Base-by-base conservation (phyloP, 140 eudicot species). In the Stevia rebaudiana region DNA sequence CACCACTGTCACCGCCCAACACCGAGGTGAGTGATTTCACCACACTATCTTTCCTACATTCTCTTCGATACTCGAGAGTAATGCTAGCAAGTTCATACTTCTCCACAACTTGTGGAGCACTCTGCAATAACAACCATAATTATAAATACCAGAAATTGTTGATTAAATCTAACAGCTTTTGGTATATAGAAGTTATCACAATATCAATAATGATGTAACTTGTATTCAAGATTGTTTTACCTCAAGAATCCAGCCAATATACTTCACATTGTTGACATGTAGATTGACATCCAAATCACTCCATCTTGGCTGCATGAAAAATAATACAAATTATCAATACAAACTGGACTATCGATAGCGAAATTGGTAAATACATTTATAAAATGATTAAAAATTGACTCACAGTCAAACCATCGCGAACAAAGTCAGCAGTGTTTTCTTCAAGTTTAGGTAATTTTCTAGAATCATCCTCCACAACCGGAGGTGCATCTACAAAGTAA, bases 211-310 rank as follows among this genome's bases (percentile, higher is more conserved):
- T 30, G 13, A 55, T 55, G 22, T 3, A 28, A 24, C 37, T 24
- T 3, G 59, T 52, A 18, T 22, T 24, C 2, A 18, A 40, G 10
- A 11, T 41, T 41, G 60, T 0, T 31, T 51, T 73, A 81, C 86
- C 94, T 88, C 91, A 62, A 88, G 85, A 56, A 91, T 83, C 98
- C 98, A 87, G 21, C 89, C 95, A 64, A 91, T 73, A 47, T 91
- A 91, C 70, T 84, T 91, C 39, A 87, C 96, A 71, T 91, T 91
- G 82, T 91, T 91, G 67, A 91, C 98, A 74, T 91, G 98, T 75
- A 79, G 96, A 68, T 91, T 91, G 49, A 87, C 84, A 81, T 91
- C 98, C 73, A 91, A 71, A 69, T 91, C 98, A 25, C 91, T 81
- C 96, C 96, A 91, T 64, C 84, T 81, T 71, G 96, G 95, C 98